Evolutionary conservation across 768 basidiomycete species (phyloP), one percentile per base, ranked within the genome.

Genomic region (Sporobolomyces phaffii): DNA sequence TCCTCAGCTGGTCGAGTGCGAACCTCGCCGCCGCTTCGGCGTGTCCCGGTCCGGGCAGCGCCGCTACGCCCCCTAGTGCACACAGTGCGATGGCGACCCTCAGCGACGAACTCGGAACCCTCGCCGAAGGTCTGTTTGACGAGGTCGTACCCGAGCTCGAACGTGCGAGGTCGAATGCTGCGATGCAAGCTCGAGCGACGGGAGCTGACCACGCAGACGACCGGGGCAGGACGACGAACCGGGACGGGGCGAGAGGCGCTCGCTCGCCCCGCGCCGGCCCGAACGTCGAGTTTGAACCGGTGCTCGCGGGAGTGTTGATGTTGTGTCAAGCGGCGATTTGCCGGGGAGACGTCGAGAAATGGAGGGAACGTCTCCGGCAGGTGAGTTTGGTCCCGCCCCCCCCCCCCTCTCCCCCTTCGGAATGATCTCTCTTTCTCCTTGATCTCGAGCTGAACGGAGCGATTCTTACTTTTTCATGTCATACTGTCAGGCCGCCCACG

Each of bases 321-420:
- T 40, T 61, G 20, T 61, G 36, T 43, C 60, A 63, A 34, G 62
- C 62, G 5, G 34, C 65, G 17, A 66, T 66, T 34, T 66, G 65
- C 31, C 45, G 45, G 7, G 65, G 65, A 3, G 52, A 43, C 40
- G 65, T 66, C 47, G 53, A 45, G 10, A 41, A 28, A 38, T 66
- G 65, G 65, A 50, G 65, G 0, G 47, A 43, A n/a, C 59, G 60
- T 7, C 44, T 66, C 5, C 13, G 36, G 34, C 56, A 58, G 43
- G 56, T 58, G 29, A 44, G 34, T 28, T 15, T 43, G 11, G 6
- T 18, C 20, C n/a, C n/a, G n/a, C n/a, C n/a, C n/a, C n/a, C n/a
- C n/a, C n/a, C n/a, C n/a, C n/a, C n/a, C n/a, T n/a, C n/a, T n/a
- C n/a, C n/a, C n/a, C n/a, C n/a, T n/a, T n/a, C n/a, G n/a, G n/a